phyloP scores from a whole-genome alignment of 2,329 filamentous ascomycete species.

The Dactylellina cionopaga region DNA sequence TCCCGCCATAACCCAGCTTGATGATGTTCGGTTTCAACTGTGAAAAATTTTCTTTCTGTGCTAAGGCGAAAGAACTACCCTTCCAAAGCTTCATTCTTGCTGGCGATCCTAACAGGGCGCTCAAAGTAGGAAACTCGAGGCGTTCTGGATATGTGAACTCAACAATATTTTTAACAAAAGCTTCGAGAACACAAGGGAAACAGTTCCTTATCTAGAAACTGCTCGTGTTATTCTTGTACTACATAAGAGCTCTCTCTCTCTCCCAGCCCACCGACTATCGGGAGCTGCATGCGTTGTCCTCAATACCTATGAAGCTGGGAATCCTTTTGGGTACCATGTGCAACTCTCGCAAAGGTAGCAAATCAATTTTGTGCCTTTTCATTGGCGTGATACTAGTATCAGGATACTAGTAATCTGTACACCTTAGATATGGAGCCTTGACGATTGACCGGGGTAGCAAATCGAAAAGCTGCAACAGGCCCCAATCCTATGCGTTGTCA shows the following conservation, averaged over 20 bases:
- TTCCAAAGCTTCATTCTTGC: slow-evolving; percentile 15
- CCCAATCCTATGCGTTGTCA: slow-evolving; percentile 51
- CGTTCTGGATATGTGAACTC: neutral
- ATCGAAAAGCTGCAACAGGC: slow-evolving; percentile 31
- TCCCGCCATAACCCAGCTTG: slow-evolving; percentile 35
- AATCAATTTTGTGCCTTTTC: slow-evolving; percentile 22
- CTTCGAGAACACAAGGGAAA: slow-evolving; percentile 23
- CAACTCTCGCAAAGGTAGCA: slow-evolving; percentile 30
- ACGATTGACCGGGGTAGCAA: slow-evolving; percentile 24
- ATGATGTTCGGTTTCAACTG: slow-evolving; percentile 2
- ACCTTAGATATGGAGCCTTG: slow-evolving; percentile 35
- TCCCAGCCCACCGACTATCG: slow-evolving; percentile 27
- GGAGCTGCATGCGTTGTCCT: slow-evolving; percentile 49
- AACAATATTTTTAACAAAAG: neutral
- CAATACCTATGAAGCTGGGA: neutral
- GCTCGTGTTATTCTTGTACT: slow-evolving; percentile 44
- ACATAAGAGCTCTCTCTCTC: slow-evolving; percentile 42
- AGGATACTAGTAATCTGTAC: slow-evolving; percentile 7
- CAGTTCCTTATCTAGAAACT: slow-evolving; percentile 40
- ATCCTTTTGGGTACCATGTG: slow-evolving; percentile 32
- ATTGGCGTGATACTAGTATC: slow-evolving; percentile 45
- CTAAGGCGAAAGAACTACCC: slow-evolving; percentile 4
- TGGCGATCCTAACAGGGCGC: neutral
- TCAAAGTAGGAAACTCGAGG: slow-evolving; percentile 41
- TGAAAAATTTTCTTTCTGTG: slow-evolving; percentile 22